Evolutionary conservation across 495 filamentous ascomycete species (phyloP).

Genomic region (Platismatia glauca): DNA sequence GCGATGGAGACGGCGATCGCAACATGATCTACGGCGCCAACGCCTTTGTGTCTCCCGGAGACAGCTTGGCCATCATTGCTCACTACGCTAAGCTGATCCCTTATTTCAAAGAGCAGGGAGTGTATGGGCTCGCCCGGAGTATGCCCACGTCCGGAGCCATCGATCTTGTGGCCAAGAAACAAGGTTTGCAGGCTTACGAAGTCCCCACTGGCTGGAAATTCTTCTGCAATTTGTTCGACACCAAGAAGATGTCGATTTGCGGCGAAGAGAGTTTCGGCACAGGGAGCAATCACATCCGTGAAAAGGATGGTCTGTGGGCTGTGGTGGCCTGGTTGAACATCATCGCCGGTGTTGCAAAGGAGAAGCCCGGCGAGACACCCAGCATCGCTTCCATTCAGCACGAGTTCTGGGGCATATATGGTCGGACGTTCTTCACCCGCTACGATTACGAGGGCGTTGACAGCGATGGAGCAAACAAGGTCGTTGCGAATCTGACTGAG

Average conservation of each 20-base stretch:
- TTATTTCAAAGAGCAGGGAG: conserved; percentile 94
- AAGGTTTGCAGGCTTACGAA: conserved; percentile 88
- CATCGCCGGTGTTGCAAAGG: conserved; percentile 85
- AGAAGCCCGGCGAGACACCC: conserved; percentile 61
- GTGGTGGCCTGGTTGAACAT: conserved; percentile 97
- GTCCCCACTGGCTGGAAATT: conserved; percentile 99
- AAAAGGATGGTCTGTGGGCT: conserved; percentile 98
- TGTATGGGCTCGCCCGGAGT: conserved; percentile 86
- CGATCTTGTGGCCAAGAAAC: conserved; percentile 87
- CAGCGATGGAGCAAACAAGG: conserved; percentile 78
- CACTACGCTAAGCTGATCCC: conserved; percentile 92
- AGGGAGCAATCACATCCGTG: conserved; percentile 97
- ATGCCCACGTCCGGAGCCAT: conserved; percentile 97
- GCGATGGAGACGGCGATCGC: conserved; percentile 93
- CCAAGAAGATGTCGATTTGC: conserved; percentile 96
- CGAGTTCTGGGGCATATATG: conserved; percentile 95
- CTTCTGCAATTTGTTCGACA: conserved; percentile 97
- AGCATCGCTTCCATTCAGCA: conserved; percentile 92
- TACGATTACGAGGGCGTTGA: conserved; percentile 97
- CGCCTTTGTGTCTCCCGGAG: conserved; percentile 91
- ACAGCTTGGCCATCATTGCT: conserved; percentile 94
- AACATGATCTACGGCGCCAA: conserved; percentile 99
- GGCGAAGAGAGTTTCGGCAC: conserved; percentile 98
- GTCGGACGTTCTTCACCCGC: conserved; percentile 96
- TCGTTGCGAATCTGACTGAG: conserved; percentile 65